These are phyloP conservation scores for Thymus mandschuricus DNA, from an alignment of 257 asterid species.

Conservation along the genomic window DNA sequence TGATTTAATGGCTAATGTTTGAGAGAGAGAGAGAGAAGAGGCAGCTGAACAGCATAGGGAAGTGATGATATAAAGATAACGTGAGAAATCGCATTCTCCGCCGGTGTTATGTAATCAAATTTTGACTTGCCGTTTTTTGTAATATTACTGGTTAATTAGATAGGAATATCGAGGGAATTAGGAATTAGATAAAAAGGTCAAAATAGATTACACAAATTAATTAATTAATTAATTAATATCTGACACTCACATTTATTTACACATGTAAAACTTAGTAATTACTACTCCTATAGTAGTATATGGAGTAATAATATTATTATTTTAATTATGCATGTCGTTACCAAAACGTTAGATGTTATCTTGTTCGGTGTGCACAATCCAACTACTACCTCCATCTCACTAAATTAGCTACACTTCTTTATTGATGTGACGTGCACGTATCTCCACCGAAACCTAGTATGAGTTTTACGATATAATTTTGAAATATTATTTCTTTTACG, in stretches of 20 bases:
- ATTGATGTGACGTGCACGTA: too few relatives aligned
- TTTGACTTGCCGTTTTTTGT: slow-evolving; percentile 35
- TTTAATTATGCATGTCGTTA: slow-evolving; percentile 27
- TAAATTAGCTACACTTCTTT: too few relatives aligned
- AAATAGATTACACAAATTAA: background rate
- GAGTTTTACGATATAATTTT: too few relatives aligned
- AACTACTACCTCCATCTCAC: background rate
- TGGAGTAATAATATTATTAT: too few relatives aligned
- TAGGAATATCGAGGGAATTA: background rate
- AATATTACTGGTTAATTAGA: background rate
- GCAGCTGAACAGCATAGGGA: slow-evolving; percentile 57
- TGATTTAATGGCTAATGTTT: background rate
- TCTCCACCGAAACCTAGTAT: too few relatives aligned
- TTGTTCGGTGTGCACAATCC: background rate
- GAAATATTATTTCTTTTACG: too few relatives aligned
- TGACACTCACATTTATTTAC: background rate
- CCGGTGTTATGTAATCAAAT: slow-evolving; percentile 40
- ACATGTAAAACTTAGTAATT: background rate
- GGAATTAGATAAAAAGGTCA: background rate
- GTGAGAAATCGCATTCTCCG: slow-evolving; percentile 42
- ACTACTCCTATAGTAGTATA: too few relatives aligned
- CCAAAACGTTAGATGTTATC: slow-evolving; percentile 40
- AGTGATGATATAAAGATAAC: slow-evolving; percentile 24
- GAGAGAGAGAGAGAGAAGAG: background rate
- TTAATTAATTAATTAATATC: background rate